Base-by-base conservation (phyloP, 1,139 yeast species). In the Yarrowia galli region DNA sequence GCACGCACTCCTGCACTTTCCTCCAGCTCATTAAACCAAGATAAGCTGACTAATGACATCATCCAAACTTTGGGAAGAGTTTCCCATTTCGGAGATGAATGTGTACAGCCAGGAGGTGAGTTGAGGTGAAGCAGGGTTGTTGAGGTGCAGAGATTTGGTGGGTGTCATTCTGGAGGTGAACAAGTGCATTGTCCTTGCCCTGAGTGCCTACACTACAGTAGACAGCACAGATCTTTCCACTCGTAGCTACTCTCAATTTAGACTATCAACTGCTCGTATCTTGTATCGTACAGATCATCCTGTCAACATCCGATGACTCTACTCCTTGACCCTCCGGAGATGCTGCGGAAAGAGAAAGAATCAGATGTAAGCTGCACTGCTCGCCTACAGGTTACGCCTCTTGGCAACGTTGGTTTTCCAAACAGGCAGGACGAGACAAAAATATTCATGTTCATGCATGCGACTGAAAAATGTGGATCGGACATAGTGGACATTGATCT, bases 351-450 rank as follows among this genome's bases (percentile, higher is more conserved):
- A 36, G 32, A 53, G 56, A 32, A 18, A 25, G 35, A 46, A 25
- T 25, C 36, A 49, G 35, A 18, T n/a, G 60, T 53, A 22, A 2
- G 60, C 43, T 53, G 60, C 60, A 53, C 42, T 36, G 60, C 60
- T 53, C 60, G 60, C 45, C 60, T 35, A 51, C 43, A 22, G 6
- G 32, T 28, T 28, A 8, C 32, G 32, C 32, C 32, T 35, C 60
- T 53, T 53, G 60, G 60, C 60, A 53, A 53, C 60, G 58, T 53
- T 49, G 56, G 40, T 22, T 49, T 20, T 32, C 32, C 43, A 35
- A 53, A 53, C 43, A 35, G 20, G 53, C 53, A 48, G 8, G 53
- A 48, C 28, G 28, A 48, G n/a, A 28, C n/a, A 48, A 25, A 45
- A 23, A 46, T 25, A 16, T 48, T 48, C 53, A 48, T 25, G 53